phyloP scores from a whole-genome alignment of 768 basidiomycete genomes.

The Tephrocybe sp. region DNA sequence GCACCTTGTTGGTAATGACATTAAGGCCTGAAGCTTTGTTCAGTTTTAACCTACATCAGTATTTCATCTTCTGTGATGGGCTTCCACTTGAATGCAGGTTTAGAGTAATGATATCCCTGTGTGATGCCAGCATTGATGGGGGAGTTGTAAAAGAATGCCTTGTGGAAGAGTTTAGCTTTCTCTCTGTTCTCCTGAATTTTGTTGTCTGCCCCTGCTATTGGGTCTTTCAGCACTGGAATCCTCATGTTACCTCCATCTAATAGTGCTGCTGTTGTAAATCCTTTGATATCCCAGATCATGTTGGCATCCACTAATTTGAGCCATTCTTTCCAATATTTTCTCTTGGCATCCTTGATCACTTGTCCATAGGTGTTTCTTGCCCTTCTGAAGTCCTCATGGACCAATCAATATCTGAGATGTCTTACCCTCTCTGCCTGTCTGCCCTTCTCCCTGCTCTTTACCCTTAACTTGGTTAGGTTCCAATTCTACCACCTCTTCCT shows the following conservation, averaged over 20 bases:
- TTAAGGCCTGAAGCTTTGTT: slow-evolving; percentile 33
- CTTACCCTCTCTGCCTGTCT: background rate
- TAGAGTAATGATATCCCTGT: slow-evolving; percentile 23
- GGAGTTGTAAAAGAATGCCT: slow-evolving; percentile 28
- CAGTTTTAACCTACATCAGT: slow-evolving; percentile 24
- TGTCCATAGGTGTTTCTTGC: background rate
- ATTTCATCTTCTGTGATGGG: slow-evolving; percentile 28
- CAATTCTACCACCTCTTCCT: slow-evolving; percentile 1
- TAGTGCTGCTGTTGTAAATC: slow-evolving; percentile 16
- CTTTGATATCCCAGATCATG: slow-evolving; percentile 26
- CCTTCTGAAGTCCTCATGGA: slow-evolving; percentile 13
- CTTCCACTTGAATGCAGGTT: slow-evolving; percentile 15
- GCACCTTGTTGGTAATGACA: slow-evolving; percentile 29
- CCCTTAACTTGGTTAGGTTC: background rate
- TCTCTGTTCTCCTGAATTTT: slow-evolving; percentile 21
- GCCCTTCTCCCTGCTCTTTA: background rate
- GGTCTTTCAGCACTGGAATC: slow-evolving; percentile 23
- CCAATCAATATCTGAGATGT: slow-evolving; percentile 17
- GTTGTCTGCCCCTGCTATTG: background rate
- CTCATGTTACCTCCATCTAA: slow-evolving; percentile 25
- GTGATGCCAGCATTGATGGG: slow-evolving; percentile 1
- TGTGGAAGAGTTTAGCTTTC: slow-evolving; percentile 20
- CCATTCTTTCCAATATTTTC: slow-evolving; percentile 26
- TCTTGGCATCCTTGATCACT: slow-evolving; percentile 20
- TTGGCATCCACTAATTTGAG: slow-evolving; percentile 18